Base-by-base conservation (phyloP, 768 basidiomycete genomes). In the Pleurotus sapidus region DNA sequence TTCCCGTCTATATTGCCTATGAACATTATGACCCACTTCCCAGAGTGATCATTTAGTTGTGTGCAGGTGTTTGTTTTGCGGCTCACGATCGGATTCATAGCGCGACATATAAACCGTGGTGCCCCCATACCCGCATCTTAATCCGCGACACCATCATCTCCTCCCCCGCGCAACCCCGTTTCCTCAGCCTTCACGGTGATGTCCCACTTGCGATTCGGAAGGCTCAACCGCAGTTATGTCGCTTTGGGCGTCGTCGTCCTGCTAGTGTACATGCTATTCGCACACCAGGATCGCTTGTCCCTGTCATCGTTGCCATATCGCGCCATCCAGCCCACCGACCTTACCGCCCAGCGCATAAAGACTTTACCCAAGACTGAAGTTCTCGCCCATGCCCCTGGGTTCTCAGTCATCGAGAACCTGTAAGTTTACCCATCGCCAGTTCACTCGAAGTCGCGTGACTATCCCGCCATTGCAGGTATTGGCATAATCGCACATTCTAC, bases 381-480 rank as follows among this genome's bases (percentile, higher is more conserved):
- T 15, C 15, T 27, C 17, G 49, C 49, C 17, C 49, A 50, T 34
- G 49, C 49, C 12, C 49, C 49, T 18, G 49, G 49, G 11, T 50
- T 50, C 38, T 34, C 49, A 17, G 49, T 50, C 34, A 34, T 50
- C 49, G 34, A 50, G n/a, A 50, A 50, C 23, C 17, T 50, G 49
- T 50, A n/a, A 30, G 49, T 50, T 34, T 37, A 34, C 47, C 5
- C 6, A 24, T 49, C n/a, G 23, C 12, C 11, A 34, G 30, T 4
- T 11, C 17, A 6, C 25, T 30, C 8, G 27, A 50, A 14, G 27
- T n/a, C 24, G n/a, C 15, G 15, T 30, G 15, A 14, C 15, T 34
- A 18, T 50, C 49, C 38, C 24, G 15, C 34, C 17, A 8, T 37
- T 27, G 17, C 23, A 50, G 49, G 49, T 50, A 50, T 8, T 50